phyloP scores from a whole-genome alignment of 2,329 filamentous ascomycete species.

The Epichloe elymi region DNA sequence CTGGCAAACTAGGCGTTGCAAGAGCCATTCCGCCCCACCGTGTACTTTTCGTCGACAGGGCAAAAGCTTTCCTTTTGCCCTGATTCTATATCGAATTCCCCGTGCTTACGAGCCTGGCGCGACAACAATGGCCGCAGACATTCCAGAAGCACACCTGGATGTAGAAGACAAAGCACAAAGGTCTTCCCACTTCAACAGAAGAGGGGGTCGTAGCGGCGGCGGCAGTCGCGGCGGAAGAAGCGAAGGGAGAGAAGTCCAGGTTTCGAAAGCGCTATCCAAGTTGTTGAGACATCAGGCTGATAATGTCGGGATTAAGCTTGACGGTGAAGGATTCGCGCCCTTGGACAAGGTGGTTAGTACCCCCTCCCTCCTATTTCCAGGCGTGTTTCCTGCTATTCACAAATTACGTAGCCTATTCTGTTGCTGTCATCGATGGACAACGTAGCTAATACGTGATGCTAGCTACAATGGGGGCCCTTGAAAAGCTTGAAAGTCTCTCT shows the following conservation, averaged over 20 bases:
- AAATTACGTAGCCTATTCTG: too few relatives aligned
- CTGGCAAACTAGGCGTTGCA: too few relatives aligned
- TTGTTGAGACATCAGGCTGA: slow-evolving; percentile 44
- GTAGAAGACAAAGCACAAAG: slow-evolving; percentile 12
- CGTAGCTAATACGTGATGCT: background rate
- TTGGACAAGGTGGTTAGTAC: slow-evolving; percentile 36
- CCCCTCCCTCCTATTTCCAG: background rate
- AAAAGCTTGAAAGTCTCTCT: slow-evolving; percentile 61
- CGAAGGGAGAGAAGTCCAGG: slow-evolving; percentile 29
- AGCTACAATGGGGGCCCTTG: slow-evolving; percentile 45
- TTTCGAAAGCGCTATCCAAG: slow-evolving; percentile 41
- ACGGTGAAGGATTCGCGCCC: slow-evolving; percentile 45
- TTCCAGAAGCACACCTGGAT: slow-evolving; percentile 6
- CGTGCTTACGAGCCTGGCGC: too few relatives aligned
- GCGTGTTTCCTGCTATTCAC: too few relatives aligned
- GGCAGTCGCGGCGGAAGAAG: slow-evolving; percentile 19
- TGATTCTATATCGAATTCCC: too few relatives aligned
- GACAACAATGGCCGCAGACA: slow-evolving; percentile 1
- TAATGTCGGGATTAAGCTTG: slow-evolving; percentile 42
- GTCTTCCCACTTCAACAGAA: slow-evolving; percentile 8
- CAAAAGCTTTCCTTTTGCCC: too few relatives aligned
- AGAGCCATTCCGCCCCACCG: too few relatives aligned
- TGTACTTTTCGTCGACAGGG: too few relatives aligned
- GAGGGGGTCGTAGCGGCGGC: slow-evolving; percentile 7
- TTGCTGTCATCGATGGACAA: too few relatives aligned